Evolutionary conservation across 306 rosid genomes (phyloP).

Genomic region (Astragalus glycyphyllos): DNA sequence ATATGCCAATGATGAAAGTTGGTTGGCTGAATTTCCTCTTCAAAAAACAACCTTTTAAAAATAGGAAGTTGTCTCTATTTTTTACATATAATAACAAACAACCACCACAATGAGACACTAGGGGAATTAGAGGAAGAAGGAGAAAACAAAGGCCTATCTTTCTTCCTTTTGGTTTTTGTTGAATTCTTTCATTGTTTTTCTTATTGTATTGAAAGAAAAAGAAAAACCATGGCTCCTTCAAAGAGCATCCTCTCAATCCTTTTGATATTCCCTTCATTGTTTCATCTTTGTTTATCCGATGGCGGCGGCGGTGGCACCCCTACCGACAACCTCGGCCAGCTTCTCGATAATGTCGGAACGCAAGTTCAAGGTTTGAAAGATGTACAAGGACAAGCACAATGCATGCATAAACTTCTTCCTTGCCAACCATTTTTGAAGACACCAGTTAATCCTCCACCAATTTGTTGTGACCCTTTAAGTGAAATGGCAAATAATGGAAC

Average conservation of each 20-base stretch:
- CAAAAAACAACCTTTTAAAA: conserved; percentile 43
- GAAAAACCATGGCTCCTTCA: conserved; percentile 38
- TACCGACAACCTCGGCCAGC: neutral
- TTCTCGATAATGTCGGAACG: neutral
- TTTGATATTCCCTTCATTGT: conserved; percentile 26
- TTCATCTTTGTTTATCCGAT: conserved; percentile 23
- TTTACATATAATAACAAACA: conserved; percentile 39
- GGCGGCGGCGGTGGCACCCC: neutral
- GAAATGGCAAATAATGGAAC: conserved; percentile 20
- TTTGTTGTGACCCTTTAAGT: conserved; percentile 57
- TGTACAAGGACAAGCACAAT: conserved; percentile 38
- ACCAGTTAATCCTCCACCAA: conserved; percentile 32
- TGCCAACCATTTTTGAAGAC: conserved; percentile 52
- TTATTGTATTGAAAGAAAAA: too few species aligned
- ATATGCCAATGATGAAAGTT: neutral
- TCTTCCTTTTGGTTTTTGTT: neutral
- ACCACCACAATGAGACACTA: conserved; percentile 14
- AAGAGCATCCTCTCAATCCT: conserved; percentile 16
- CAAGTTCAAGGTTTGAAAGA: neutral
- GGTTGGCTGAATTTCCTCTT: conserved; percentile 30
- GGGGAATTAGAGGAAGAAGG: conserved; percentile 23
- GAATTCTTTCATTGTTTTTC: neutral
- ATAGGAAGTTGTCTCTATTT: conserved; percentile 35
- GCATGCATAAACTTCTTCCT: conserved; percentile 63
- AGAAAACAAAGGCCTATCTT: neutral